Conservation (phyloP, 148 eudicot genomes). For the Cornus kousa region DNA sequence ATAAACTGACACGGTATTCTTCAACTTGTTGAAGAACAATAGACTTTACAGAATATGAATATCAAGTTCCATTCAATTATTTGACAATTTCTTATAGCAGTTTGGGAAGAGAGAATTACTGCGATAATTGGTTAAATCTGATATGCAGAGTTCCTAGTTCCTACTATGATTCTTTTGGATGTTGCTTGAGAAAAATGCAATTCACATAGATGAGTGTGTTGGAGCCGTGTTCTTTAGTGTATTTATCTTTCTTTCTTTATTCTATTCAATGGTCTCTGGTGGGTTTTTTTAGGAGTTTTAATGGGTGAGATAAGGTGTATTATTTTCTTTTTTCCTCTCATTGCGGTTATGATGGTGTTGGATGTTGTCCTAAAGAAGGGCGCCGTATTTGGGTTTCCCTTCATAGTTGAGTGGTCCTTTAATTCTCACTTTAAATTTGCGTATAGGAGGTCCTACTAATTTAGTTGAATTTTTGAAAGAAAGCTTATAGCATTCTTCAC, state of each 20-base stretch:
- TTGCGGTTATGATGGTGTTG: no score
- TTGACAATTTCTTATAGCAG: background rate
- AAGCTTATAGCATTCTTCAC: background rate
- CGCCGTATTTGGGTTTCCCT: background rate
- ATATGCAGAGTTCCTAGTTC: background rate
- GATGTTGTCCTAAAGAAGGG: background rate
- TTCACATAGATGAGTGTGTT: background rate
- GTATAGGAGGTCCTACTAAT: background rate
- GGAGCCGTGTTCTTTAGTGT: background rate
- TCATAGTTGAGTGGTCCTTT: no score
- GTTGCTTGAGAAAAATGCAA: background rate
- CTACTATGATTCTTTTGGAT: background rate
- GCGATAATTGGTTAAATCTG: background rate
- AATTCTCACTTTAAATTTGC: no score
- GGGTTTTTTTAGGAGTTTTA: background rate
- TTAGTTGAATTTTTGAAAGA: background rate
- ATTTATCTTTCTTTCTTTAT: no score
- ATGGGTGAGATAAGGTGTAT: background rate
- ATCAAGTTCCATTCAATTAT: no score
- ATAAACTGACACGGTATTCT: no score
- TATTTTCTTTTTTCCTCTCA: background rate
- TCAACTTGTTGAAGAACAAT: no score
- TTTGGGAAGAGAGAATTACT: background rate
- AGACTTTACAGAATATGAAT: no score
- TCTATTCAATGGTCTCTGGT: background rate